Evolutionary conservation across 345 rosid genomes (phyloP).

Genomic region (Pugionium cornutum): DNA sequence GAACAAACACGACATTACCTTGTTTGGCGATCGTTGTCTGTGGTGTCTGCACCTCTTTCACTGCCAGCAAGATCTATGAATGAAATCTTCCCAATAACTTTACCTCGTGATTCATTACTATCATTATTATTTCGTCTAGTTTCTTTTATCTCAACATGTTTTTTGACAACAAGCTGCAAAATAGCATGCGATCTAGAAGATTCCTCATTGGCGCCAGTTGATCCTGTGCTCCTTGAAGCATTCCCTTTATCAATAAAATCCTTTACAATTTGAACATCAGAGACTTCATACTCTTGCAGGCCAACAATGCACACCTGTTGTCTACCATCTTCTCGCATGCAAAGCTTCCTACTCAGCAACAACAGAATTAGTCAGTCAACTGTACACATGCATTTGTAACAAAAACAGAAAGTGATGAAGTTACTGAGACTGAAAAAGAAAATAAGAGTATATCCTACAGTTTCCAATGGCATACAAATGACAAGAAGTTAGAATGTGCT

Average conservation of each 20-base stretch:
- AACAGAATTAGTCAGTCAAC: constrained; percentile 26
- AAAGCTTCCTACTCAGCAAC: constrained; percentile 67
- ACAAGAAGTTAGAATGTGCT: constrained; percentile 4
- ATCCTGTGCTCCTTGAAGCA: constrained; percentile 93
- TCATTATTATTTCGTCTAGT: constrained; percentile 77
- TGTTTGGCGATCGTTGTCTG: constrained; percentile 97
- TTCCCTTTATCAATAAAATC: constrained; percentile 91
- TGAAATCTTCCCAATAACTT: constrained; percentile 91
- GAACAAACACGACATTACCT: constrained; percentile 54
- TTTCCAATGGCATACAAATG: constrained; percentile 15
- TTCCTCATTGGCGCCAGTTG: constrained; percentile 98
- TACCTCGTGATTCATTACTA: constrained; percentile 73
- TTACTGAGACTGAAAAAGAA: constrained; percentile 10
- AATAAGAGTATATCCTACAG: background rate
- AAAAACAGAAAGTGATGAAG: background rate
- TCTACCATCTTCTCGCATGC: constrained; percentile 98
- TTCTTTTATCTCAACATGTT: constrained; percentile 81
- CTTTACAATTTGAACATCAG: constrained; percentile 90
- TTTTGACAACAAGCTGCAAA: constrained; percentile 87
- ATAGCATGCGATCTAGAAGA: constrained; percentile 99
- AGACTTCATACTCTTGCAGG: constrained; percentile 93
- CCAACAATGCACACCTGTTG: constrained; percentile 99
- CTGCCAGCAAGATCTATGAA: constrained; percentile 99
- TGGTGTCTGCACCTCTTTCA: constrained; percentile 99
- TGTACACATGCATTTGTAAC: background rate